phyloP scores from a whole-genome alignment of 2,329 filamentous ascomycete species.

The Cladobotryum protrusum region DNA sequence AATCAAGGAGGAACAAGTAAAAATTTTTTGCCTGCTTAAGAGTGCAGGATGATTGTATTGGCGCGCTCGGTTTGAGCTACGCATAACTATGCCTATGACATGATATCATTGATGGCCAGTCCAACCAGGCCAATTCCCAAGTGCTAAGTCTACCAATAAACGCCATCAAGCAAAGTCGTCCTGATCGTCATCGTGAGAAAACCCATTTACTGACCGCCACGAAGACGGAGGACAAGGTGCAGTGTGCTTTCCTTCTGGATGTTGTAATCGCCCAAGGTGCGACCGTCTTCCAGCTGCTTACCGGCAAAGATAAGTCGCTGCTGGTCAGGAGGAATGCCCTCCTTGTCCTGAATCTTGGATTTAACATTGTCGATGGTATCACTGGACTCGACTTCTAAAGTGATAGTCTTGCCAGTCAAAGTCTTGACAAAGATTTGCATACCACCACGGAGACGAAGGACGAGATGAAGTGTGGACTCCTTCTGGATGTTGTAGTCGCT shows the following conservation, averaged over 20 bases:
- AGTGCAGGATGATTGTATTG: not conserved
- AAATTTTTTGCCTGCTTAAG: not conserved
- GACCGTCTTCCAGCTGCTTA: slow-evolving; percentile 92
- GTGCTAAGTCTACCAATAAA: slow-evolving; percentile 18
- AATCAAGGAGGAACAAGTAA: no score
- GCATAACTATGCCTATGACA: not conserved
- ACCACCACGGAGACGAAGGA: slow-evolving; percentile 86
- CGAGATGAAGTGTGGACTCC: slow-evolving; percentile 77
- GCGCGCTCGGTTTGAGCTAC: not conserved
- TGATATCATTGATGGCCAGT: not conserved
- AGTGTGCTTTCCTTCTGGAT: slow-evolving; percentile 91
- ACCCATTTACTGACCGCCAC: slow-evolving; percentile 56
- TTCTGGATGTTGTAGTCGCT: slow-evolving; percentile 97
- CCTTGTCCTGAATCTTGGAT: slow-evolving; percentile 97
- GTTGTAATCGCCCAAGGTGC: slow-evolving; percentile 88
- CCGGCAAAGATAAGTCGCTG: slow-evolving; percentile 94
- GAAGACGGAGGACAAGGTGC: slow-evolving; percentile 82
- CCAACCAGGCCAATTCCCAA: slow-evolving; percentile 6
- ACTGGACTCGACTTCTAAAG: slow-evolving; percentile 78
- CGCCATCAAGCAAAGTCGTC: slow-evolving; percentile 53
- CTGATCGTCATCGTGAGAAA: slow-evolving; percentile 57
- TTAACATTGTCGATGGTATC: slow-evolving; percentile 98
- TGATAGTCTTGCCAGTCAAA: slow-evolving; percentile 92
- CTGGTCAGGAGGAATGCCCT: slow-evolving; percentile 93
- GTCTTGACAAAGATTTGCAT: slow-evolving; percentile 77